phyloP scores from a whole-genome alignment of 768 basidiomycete genomes.

The Leccinum sublutescens region DNA sequence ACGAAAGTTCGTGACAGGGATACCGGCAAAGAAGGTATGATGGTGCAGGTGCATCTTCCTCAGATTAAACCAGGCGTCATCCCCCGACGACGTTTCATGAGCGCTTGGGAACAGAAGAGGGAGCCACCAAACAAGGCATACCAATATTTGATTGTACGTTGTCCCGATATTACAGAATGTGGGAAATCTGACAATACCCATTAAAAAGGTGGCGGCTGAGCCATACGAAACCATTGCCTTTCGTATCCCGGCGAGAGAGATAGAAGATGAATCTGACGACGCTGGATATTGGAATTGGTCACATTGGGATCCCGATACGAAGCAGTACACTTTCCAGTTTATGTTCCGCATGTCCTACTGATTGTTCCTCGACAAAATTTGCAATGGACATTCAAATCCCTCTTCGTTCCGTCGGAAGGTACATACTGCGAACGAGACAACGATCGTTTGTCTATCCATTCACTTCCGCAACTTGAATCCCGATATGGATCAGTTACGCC shows the following conservation, averaged over 20 bases:
- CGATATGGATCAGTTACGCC: slow-evolving; percentile 13
- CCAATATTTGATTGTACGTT: slow-evolving; percentile 92
- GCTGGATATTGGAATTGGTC: slow-evolving; percentile 96
- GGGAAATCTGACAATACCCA: slow-evolving; percentile 29
- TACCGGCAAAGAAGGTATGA: slow-evolving; percentile 91
- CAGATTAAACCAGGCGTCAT: slow-evolving; percentile 86
- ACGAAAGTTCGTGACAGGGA: slow-evolving; percentile 94
- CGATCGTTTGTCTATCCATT: not conserved
- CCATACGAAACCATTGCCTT: slow-evolving; percentile 99
- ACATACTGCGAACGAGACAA: not conserved
- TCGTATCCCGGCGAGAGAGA: slow-evolving; percentile 94
- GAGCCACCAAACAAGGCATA: slow-evolving; percentile 96
- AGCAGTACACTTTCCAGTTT: slow-evolving; percentile 97
- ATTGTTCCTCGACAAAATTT: slow-evolving; percentile 16
- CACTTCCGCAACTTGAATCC: not conserved
- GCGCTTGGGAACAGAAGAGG: slow-evolving; percentile 94
- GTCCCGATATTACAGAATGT: not conserved
- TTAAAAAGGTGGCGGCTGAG: slow-evolving; percentile 88
- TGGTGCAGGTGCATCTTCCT: slow-evolving; percentile 95
- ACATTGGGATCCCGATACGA: slow-evolving; percentile 99
- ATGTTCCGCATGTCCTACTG: slow-evolving; percentile 70
- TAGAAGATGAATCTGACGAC: slow-evolving; percentile 92
- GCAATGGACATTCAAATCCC: slow-evolving; percentile 3
- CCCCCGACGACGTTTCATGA: slow-evolving; percentile 92
- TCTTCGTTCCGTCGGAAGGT: slow-evolving; percentile 5